Base-by-base conservation (phyloP, 208 protist genomes). In the Wallacemonas sp. region DNA sequence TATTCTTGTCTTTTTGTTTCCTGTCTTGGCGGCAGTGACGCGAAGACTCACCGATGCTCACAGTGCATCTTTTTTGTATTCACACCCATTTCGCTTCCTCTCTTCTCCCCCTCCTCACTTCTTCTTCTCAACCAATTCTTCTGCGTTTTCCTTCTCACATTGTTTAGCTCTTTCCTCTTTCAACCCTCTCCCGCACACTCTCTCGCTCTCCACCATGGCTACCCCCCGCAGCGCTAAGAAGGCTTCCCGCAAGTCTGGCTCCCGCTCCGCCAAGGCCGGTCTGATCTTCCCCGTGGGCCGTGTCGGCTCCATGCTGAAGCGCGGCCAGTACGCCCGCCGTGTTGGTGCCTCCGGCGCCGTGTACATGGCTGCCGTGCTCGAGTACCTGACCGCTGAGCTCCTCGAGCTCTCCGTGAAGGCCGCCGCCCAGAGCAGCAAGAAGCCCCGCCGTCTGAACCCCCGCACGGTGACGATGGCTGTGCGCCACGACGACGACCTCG, bases 261-360 rank as follows among this genome's bases (percentile, higher is more conserved):
- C 93, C 41, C 90, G 94, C 70, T 99, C 97, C 65, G 83, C 80
- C 36, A 96, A 95, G 84, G 98, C 98, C 15, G 97, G 97, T 36
- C 96, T 99, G 39, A 96, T 98, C 85, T 99, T 99, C 90, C 98
- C 98, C 46, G 98, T 99, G 26, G 98, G 98, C 72, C 95, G 98
- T 83, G 86, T 99, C 34, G 97, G 98, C 79, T 88, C 95, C 59
- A 81, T 97, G 68, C 84, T 99, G 55, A 88, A 94, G 75, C 80
- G 98, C 54, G 98, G 98, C 59, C 82, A 95, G 79, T 99, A 99
- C 84, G 96, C 97, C 36, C 72, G 92, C 77, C 94, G 98, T 78
- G 82, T 99, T 62, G 97, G 97, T 87, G 92, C 96, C 34, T 98
- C 95, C 56, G 98, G 98, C 45, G 98, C 99, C 49, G 96, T 99